Conservation (phyloP, 371 early-diverging fungal species). For the Lichtheimia ramosa region DNA sequence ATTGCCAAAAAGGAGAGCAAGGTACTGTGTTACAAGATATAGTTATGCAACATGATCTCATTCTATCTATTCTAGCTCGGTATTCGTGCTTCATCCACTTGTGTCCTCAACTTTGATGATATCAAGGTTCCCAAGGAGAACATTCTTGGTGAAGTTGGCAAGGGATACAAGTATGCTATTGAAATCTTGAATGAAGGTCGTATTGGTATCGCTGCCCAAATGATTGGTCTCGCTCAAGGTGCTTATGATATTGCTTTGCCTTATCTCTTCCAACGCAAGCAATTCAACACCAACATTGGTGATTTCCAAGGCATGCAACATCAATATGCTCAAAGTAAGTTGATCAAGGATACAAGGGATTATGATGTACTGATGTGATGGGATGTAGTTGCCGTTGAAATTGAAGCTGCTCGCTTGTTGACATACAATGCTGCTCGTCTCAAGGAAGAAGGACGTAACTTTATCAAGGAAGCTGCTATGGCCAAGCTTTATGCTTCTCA, state of each 20-base stretch:
- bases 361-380: background rate
- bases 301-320: conserved; percentile 97
- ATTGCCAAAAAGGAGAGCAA: conserved; percentile 97
- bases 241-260: conserved; percentile 89
- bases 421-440: conserved; percentile 97
- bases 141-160: conserved; percentile 91
- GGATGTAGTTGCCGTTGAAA: conserved; percentile 76
- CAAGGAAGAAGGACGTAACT: conserved; percentile 90
- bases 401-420: conserved; percentile 95
- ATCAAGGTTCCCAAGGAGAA: conserved; percentile 87
- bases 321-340: conserved; percentile 88
- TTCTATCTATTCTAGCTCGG: conserved; percentile 67
- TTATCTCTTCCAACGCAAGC: conserved; percentile 95
- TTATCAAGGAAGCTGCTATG: conserved; percentile 97
- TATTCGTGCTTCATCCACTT: conserved; percentile 95
- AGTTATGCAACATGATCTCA: no score
- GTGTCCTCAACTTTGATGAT: conserved; percentile 92
- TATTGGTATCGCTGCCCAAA: conserved; percentile 98
- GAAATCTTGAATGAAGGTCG: conserved; percentile 98
- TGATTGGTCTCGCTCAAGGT: conserved; percentile 97
- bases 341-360: background rate
- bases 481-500: conserved; percentile 95
- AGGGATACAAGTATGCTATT: conserved; percentile 98
- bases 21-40: conserved; percentile 26
- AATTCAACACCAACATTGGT: conserved; percentile 87